phyloP scores from a whole-genome alignment of 768 basidiomycete genomes.

The Mycena amicta region DNA sequence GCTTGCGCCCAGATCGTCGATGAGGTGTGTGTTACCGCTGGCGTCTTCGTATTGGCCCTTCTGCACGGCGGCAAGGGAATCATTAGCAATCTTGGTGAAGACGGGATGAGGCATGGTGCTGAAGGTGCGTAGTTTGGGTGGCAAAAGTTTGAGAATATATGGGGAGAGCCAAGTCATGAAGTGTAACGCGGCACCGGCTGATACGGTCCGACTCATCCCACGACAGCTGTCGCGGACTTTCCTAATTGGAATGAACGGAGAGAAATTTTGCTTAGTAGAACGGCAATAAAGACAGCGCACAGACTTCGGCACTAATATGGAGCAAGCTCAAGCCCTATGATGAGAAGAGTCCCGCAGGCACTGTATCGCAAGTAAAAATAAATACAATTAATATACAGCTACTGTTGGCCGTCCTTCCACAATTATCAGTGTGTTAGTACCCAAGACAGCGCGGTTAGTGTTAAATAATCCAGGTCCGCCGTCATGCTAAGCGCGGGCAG shows the following conservation, averaged over 20 bases:
- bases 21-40: constrained; percentile 35
- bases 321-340: no score
- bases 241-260: no score
- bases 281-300: no score
- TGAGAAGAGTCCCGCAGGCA: no score
- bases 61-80: constrained; percentile 45
- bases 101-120: constrained; percentile 2
- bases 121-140: neutral
- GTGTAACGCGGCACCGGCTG: no score
- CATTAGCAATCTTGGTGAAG: constrained; percentile 40
- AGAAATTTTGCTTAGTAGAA: no score
- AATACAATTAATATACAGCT: neutral
- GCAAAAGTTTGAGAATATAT: neutral
- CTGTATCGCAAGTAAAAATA: neutral
- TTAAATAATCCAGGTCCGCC: neutral
- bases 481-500: constrained; percentile 16
- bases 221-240: no score
- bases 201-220: no score
- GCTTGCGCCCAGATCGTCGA: constrained; percentile 28
- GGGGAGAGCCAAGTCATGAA: neutral
- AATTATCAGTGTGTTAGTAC: neutral
- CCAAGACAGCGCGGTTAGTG: neutral
- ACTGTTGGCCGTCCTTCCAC: neutral
- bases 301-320: no score
- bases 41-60: constrained; percentile 37